A percentile compares a stretch with the other conserved stretches of the same genome.
These are phyloP conservation scores for Luvunga scandens DNA, from an alignment of 345 rosid species.

Conservation along the genomic window DNA sequence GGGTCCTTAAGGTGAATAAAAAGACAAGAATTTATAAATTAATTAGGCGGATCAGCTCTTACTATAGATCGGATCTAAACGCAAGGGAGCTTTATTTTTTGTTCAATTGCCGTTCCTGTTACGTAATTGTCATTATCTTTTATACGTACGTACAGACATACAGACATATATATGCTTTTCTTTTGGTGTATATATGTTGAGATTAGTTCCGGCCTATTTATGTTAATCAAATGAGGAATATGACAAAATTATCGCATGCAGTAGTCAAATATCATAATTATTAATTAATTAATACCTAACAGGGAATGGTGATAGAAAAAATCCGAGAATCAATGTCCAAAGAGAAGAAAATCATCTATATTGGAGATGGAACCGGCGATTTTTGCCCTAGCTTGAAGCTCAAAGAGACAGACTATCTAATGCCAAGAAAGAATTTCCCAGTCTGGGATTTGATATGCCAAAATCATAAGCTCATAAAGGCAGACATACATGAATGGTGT, in stretches of 20 bases:
- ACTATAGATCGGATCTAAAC: not conserved
- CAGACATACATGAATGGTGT: slow-evolving; percentile 70
- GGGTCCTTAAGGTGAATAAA: no score
- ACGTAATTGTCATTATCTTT: no score
- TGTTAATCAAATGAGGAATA: not conserved
- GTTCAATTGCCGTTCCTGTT: no score
- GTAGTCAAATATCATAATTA: not conserved
- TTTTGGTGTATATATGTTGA: no score
- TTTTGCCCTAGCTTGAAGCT: slow-evolving; percentile 82
- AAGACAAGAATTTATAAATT: no score
- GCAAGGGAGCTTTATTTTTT: not conserved
- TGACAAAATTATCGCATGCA: slow-evolving; percentile 9
- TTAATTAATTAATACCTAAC: not conserved
- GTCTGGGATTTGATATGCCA: slow-evolving; percentile 70
- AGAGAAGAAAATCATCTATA: slow-evolving; percentile 56
- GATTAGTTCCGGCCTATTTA: not conserved
- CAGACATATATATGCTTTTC: no score
- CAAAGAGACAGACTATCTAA: slow-evolving; percentile 41
- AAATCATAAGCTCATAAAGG: slow-evolving; percentile 51
- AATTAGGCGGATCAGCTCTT: not conserved
- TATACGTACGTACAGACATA: no score
- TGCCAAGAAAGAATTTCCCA: slow-evolving; percentile 88
- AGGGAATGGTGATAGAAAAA: slow-evolving; percentile 71
- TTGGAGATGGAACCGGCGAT: slow-evolving; percentile 84
- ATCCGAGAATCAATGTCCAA: slow-evolving; percentile 49